Evolutionary conservation across 352 stramenopile genomes (phyloP).

Genomic region (Phytophthora pseudosyringae): DNA sequence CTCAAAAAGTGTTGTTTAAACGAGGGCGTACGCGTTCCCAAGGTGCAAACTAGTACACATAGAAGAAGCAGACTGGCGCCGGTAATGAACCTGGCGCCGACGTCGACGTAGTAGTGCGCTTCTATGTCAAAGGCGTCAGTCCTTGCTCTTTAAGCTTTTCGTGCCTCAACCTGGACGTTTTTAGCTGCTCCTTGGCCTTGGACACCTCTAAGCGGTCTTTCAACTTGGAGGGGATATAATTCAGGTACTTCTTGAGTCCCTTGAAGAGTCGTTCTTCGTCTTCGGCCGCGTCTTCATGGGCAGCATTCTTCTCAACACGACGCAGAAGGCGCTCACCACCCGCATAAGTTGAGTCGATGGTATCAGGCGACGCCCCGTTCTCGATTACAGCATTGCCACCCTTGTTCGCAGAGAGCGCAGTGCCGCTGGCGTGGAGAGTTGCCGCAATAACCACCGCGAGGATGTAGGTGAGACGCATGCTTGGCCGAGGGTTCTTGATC

Average conservation of each 20-base stretch:
- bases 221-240: neutral
- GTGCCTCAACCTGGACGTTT: neutral
- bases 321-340: neutral
- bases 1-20: no score
- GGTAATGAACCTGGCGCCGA: no score
- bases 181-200: neutral
- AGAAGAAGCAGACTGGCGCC: no score
- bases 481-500: neutral
- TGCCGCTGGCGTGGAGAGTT: slow-evolving; percentile 4
- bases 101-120: neutral
- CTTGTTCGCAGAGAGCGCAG: neutral
- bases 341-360: neutral
- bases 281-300: neutral
- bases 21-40: no score
- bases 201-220: neutral
- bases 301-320: neutral
- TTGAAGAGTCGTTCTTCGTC: neutral
- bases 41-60: no score
- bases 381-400: neutral
- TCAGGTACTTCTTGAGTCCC: neutral
- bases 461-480: neutral
- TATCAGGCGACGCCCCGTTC: neutral
- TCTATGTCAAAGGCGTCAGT: neutral
- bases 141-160: neutral
- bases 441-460: neutral